Percentiles rank a stretch among this genome's conserved stretches.
These are phyloP conservation scores for Pyrus hybrid DNA, from an alignment of 331 rosid species.

Conservation along the genomic window DNA sequence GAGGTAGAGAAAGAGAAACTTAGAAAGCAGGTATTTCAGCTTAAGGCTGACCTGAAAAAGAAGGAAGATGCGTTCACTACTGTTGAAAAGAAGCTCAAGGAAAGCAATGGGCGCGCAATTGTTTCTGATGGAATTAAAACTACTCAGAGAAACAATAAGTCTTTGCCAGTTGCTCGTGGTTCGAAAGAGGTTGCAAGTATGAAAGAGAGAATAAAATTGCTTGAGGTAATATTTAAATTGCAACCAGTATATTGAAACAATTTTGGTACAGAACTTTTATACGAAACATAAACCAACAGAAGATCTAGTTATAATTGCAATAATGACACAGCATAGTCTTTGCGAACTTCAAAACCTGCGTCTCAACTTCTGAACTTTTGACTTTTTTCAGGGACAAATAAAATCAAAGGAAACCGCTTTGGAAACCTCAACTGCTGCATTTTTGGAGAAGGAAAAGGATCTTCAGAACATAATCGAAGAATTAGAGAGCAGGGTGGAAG, in stretches of 20 bases:
- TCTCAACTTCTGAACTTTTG: neutral
- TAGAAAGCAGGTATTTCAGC: constrained; percentile 50
- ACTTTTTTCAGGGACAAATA: constrained; percentile 47
- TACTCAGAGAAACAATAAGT: constrained; percentile 33
- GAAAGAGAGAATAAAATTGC: constrained; percentile 67
- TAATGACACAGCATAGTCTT: no score
- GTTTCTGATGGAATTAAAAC: constrained; percentile 36
- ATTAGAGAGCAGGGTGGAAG: constrained; percentile 56
- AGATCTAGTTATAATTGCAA: neutral
- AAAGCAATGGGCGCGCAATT: constrained; percentile 31
- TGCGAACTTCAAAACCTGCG: no score
- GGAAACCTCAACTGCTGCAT: constrained; percentile 50
- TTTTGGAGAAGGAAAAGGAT: constrained; percentile 63
- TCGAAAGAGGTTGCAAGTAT: constrained; percentile 56
- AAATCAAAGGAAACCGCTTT: constrained; percentile 57
- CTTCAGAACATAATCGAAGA: constrained; percentile 62
- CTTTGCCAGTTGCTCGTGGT: constrained; percentile 33
- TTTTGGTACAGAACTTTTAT: neutral
- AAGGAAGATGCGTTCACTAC: constrained; percentile 49
- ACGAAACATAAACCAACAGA: no score
- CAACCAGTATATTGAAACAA: neutral
- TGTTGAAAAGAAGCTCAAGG: constrained; percentile 62
- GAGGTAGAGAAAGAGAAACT: constrained; percentile 72
- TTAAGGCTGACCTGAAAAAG: constrained; percentile 64
- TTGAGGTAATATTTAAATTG: constrained; percentile 56